Evolutionary conservation across 768 basidiomycete genomes (phyloP).

Genomic region (Crassisporium funariophilum): DNA sequence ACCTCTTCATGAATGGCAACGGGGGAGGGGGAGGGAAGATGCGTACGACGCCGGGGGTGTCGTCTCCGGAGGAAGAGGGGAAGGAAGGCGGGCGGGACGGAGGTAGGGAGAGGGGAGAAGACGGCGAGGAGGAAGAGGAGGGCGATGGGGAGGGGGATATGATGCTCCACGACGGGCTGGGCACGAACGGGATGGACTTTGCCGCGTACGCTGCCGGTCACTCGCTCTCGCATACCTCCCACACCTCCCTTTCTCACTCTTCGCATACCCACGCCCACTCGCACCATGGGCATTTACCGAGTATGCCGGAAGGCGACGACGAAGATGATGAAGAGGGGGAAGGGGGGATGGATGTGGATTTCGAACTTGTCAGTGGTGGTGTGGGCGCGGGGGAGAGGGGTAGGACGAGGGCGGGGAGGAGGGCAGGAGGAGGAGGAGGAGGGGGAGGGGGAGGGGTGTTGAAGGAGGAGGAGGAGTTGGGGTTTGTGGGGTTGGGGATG

Average conservation of each 20-base stretch:
- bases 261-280: too few relatives aligned
- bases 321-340: slow-evolving; percentile 24
- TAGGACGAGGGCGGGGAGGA: slow-evolving; percentile 21
- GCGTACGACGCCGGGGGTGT: slow-evolving; percentile 8
- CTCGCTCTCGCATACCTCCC: too few relatives aligned
- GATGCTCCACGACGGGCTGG: slow-evolving; percentile 4
- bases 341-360: slow-evolving; percentile 23
- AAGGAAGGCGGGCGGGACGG: slow-evolving; percentile 5
- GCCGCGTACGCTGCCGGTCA: too few relatives aligned
- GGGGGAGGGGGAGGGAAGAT: slow-evolving; percentile 1
- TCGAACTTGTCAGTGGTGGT: background rate
- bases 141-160: slow-evolving; percentile 19
- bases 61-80: slow-evolving; percentile 4
- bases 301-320: slow-evolving; percentile 33
- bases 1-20: too few relatives aligned
- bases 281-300: too few relatives aligned
- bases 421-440: slow-evolving; percentile 8
- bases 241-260: too few relatives aligned
- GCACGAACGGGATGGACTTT: slow-evolving; percentile 9
- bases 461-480: slow-evolving; percentile 18
- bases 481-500: too few relatives aligned
- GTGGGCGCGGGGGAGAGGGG: slow-evolving; percentile 21
- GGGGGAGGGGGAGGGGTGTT: background rate
- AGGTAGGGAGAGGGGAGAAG: slow-evolving; percentile 12
- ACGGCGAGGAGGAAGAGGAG: slow-evolving; percentile 23